Percentiles rank a stretch among this genome's conserved stretches.
Evolutionary conservation across 192 early-diverging fungal species (phyloP).

Genomic region (Coemansia sp.): DNA sequence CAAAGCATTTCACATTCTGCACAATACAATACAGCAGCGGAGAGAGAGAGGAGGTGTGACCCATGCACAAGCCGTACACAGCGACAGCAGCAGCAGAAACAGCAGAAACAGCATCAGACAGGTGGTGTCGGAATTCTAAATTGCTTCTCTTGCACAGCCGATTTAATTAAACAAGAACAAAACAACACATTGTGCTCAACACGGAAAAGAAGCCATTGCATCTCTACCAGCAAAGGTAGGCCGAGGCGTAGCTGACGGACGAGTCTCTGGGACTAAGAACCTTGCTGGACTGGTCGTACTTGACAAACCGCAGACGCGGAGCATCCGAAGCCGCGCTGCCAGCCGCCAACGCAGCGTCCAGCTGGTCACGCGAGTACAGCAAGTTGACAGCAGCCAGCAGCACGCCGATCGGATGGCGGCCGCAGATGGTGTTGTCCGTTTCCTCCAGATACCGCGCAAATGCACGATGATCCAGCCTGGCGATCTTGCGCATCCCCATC

Average conservation of each 20-base stretch:
- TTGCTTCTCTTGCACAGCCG: too few relatives aligned
- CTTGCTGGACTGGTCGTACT: conserved; percentile 82
- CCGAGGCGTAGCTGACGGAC: conserved; percentile 80
- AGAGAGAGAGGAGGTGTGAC: neutral
- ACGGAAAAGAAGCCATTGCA: neutral
- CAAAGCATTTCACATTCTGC: neutral
- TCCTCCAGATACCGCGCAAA: conserved; percentile 72
- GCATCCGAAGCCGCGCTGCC: conserved; percentile 4
- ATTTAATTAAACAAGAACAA: too few relatives aligned
- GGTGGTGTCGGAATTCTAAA: too few relatives aligned
- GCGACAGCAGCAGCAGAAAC: too few relatives aligned
- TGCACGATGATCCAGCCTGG: conserved; percentile 56
- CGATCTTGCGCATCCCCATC: conserved; percentile 79
- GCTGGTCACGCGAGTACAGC: conserved; percentile 21
- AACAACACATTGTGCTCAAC: neutral
- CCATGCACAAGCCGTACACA: neutral
- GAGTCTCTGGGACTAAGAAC: conserved; percentile 60
- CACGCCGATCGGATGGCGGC: conserved; percentile 85
- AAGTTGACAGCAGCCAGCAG: conserved; percentile 67
- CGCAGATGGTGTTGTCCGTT: conserved; percentile 94
- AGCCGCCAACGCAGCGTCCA: neutral
- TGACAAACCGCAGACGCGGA: conserved; percentile 65
- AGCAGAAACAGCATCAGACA: too few relatives aligned
- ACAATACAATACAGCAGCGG: neutral
- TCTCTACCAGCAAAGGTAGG: conserved; percentile 35